Evolutionary conservation across 495 filamentous ascomycete genomes (phyloP).

Genomic region (Bacidia rubella): DNA sequence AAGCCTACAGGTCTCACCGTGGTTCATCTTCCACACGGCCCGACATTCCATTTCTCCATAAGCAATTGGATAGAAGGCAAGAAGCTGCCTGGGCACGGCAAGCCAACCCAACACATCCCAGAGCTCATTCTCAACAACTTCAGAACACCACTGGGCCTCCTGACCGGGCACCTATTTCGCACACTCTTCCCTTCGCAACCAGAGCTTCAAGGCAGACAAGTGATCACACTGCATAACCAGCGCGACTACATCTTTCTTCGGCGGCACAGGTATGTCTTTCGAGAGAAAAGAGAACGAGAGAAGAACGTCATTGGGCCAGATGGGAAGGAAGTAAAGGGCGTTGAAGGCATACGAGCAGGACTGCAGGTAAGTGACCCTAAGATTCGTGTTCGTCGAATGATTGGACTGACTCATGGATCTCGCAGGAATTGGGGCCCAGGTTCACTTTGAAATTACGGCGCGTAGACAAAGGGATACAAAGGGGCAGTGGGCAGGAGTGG

Average conservation of each 20-base stretch:
- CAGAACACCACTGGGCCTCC: slow-evolving; percentile 76
- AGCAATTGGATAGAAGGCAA: slow-evolving; percentile 77
- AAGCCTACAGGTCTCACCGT: slow-evolving; percentile 61
- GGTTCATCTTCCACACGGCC: slow-evolving; percentile 69
- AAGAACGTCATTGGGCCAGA: slow-evolving; percentile 75
- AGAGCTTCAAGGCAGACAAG: slow-evolving; percentile 70
- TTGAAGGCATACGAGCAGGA: slow-evolving; percentile 69
- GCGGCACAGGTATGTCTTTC: slow-evolving; percentile 81
- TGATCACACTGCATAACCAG: slow-evolving; percentile 87
- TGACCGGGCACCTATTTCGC: slow-evolving; percentile 78
- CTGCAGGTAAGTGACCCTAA: slow-evolving; percentile 41
- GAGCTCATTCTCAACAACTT: slow-evolving; percentile 95
- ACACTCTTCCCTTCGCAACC: slow-evolving; percentile 71
- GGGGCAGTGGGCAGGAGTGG: slow-evolving; percentile 76
- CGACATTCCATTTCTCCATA: slow-evolving; percentile 78
- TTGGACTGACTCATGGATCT: neutral
- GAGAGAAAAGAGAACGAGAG: slow-evolving; percentile 71
- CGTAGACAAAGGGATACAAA: slow-evolving; percentile 80
- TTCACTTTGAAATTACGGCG: slow-evolving; percentile 82
- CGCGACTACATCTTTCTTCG: slow-evolving; percentile 92
- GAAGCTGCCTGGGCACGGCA: slow-evolving; percentile 75
- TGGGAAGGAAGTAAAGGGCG: slow-evolving; percentile 73
- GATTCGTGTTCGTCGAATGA: neutral
- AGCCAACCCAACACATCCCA: slow-evolving; percentile 76
- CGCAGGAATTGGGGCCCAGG: slow-evolving; percentile 33